phyloP scores from a whole-genome alignment of 1,139 yeast genomes.

The Pneumocystis canis region DNA sequence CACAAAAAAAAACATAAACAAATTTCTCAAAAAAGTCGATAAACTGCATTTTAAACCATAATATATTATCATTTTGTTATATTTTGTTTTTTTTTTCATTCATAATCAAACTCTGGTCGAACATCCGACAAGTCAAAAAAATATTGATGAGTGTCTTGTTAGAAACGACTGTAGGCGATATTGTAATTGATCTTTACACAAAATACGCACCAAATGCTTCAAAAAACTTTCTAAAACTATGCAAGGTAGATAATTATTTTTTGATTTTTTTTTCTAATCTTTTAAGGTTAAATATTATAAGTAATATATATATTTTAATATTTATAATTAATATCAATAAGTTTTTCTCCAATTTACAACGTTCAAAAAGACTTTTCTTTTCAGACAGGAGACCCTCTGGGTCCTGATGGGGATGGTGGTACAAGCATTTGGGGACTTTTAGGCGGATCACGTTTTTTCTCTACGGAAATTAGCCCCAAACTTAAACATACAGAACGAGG shows the following conservation, averaged over 20 bases:
- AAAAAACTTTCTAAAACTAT: slow-evolving; percentile 40
- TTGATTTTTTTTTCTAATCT: not conserved
- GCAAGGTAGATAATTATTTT: slow-evolving; percentile 24
- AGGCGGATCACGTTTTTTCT: slow-evolving; percentile 14
- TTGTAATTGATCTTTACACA: slow-evolving; percentile 39
- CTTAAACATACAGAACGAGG: slow-evolving; percentile 26
- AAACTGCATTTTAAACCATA: not conserved
- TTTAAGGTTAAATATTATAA: slow-evolving; percentile 33
- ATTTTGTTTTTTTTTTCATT: not conserved
- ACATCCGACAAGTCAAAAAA: not conserved
- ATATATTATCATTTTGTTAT: not conserved
- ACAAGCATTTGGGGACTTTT: slow-evolving; percentile 26
- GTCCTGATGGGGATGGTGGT: slow-evolving; percentile 29
- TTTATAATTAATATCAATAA: not conserved
- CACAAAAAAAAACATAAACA: not conserved
- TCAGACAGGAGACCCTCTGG: slow-evolving; percentile 37
- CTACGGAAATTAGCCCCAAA: slow-evolving; percentile 16
- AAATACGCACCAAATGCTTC: slow-evolving; percentile 30
- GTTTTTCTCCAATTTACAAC: slow-evolving; percentile 35
- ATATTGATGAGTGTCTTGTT: slow-evolving; percentile 7
- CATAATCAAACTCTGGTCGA: not conserved
- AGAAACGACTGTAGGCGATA: slow-evolving; percentile 24
- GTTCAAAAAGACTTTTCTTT: slow-evolving; percentile 29
- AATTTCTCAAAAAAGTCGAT: not conserved
- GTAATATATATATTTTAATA: not conserved